Evolutionary conservation across 345 rosid species (phyloP).

Genomic region (Atalantia buxifolia): DNA sequence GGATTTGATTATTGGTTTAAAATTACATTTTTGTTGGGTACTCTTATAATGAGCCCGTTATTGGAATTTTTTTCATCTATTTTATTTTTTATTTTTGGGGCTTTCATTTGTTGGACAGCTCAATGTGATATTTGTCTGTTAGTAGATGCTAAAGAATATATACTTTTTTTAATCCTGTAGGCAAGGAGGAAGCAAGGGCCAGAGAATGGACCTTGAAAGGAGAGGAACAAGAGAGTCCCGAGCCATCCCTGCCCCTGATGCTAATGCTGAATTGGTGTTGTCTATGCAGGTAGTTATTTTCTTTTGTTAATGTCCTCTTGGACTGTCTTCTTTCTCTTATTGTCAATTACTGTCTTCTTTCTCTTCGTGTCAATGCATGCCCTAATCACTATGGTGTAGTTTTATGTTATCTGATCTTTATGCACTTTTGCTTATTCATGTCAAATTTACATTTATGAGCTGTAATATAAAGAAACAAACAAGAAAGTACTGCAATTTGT

Average conservation of each 20-base stretch:
- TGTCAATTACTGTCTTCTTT: neutral
- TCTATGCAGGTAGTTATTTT: conserved; percentile 74
- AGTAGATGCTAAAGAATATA: neutral
- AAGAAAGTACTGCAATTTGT: neutral
- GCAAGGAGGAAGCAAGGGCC: conserved; percentile 83
- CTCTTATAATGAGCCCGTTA: neutral
- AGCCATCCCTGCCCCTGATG: conserved; percentile 95
- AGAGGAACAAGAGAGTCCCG: conserved; percentile 82
- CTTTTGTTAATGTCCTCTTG: neutral
- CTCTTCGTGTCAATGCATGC: neutral
- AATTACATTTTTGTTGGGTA: neutral
- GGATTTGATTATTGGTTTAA: neutral
- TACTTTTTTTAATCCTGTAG: conserved; percentile 28
- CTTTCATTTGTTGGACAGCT: neutral
- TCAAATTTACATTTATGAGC: neutral
- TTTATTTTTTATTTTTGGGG: neutral
- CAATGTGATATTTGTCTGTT: neutral
- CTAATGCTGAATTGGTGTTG: conserved; percentile 78
- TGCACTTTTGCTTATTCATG: neutral
- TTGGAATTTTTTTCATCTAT: neutral
- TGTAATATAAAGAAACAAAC: neutral
- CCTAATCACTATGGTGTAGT: neutral
- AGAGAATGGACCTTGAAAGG: conserved; percentile 61
- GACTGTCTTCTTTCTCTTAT: neutral
- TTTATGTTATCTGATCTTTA: neutral